Evolutionary conservation across 1,139 yeast genomes (phyloP).

Genomic region (Protomyces macrosporus): DNA sequence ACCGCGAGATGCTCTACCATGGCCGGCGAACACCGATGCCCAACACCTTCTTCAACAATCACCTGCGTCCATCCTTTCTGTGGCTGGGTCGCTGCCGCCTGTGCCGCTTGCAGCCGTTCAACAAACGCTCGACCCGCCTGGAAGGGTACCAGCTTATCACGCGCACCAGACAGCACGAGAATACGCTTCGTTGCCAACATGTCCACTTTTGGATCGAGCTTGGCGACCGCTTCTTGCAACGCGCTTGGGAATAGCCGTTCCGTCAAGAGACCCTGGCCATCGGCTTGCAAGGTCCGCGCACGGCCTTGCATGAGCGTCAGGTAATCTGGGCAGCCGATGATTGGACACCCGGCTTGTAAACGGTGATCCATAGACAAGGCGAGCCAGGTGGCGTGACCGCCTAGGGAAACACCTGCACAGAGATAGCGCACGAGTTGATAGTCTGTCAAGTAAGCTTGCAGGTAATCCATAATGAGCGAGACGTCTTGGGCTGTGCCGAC

Average conservation of each 20-base stretch:
- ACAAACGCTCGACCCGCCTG: constrained; percentile 4
- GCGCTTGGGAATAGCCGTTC: constrained; percentile 28
- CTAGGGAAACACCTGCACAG: constrained; percentile 55
- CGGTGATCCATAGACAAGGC: constrained; percentile 31
- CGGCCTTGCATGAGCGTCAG: constrained; percentile 29
- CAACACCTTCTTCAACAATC: constrained; percentile 13
- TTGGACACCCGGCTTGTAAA: constrained; percentile 29
- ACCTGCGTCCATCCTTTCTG: neutral
- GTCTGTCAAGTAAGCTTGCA: constrained; percentile 44
- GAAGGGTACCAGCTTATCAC: constrained; percentile 32
- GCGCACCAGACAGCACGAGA: constrained; percentile 31
- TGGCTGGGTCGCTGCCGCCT: neutral
- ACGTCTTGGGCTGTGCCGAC: constrained; percentile 50
- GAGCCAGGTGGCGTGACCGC: constrained; percentile 53
- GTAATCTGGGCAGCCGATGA: constrained; percentile 33
- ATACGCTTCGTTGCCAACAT: constrained; percentile 30
- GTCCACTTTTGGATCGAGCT: constrained; percentile 27
- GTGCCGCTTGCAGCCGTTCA: neutral
- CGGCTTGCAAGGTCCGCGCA: constrained; percentile 4
- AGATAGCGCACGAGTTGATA: constrained; percentile 36
- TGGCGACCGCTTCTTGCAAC: constrained; percentile 17
- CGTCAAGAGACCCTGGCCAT: constrained; percentile 1
- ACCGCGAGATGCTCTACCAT: constrained; percentile 10
- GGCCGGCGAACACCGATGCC: constrained; percentile 11
- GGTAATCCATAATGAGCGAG: constrained; percentile 46